These are phyloP conservation scores for Knufia fluminis DNA, from an alignment of 2,329 filamentous ascomycete species.

Conservation along the genomic window DNA sequence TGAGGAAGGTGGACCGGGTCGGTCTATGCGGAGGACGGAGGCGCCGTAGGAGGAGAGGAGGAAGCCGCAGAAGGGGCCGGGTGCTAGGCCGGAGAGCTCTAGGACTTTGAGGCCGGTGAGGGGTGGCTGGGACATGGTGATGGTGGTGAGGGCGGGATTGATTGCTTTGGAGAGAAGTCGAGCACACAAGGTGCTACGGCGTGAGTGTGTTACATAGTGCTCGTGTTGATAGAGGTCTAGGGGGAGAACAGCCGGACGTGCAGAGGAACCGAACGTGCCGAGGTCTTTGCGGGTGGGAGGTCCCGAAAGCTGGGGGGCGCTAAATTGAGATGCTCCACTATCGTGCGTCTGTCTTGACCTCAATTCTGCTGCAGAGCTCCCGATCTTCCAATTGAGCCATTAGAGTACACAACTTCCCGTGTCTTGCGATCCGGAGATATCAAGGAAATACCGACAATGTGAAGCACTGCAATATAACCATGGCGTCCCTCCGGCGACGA, in stretches of 20 bases:
- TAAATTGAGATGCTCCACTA: not conserved
- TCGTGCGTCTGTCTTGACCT: too few species aligned
- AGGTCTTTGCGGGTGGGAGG: not conserved
- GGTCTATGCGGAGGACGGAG: conserved; percentile 78
- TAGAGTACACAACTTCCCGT: too few species aligned
- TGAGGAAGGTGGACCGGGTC: conserved; percentile 28
- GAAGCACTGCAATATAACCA: too few species aligned
- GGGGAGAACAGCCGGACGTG: not conserved
- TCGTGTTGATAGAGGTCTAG: not conserved
- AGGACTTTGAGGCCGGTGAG: conserved; percentile 53
- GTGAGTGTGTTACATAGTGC: not conserved
- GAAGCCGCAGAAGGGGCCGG: conserved; percentile 77
- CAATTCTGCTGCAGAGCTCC: too few species aligned
- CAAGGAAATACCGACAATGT: too few species aligned
- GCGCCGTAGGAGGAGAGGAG: conserved; percentile 86
- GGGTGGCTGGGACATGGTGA: conserved; percentile 27
- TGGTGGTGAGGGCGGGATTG: not conserved
- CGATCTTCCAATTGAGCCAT: not conserved
- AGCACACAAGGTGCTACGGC: conserved; percentile 1
- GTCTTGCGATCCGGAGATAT: too few species aligned
- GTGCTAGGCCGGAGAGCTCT: conserved; percentile 58
- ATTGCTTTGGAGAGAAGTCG: not conserved
- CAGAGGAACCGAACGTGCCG: not conserved
- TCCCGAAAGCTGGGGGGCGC: not conserved
- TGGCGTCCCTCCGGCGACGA: too few species aligned